Evolutionary conservation across 495 filamentous ascomycete species (phyloP).

Genomic region (Penicillium lividum): DNA sequence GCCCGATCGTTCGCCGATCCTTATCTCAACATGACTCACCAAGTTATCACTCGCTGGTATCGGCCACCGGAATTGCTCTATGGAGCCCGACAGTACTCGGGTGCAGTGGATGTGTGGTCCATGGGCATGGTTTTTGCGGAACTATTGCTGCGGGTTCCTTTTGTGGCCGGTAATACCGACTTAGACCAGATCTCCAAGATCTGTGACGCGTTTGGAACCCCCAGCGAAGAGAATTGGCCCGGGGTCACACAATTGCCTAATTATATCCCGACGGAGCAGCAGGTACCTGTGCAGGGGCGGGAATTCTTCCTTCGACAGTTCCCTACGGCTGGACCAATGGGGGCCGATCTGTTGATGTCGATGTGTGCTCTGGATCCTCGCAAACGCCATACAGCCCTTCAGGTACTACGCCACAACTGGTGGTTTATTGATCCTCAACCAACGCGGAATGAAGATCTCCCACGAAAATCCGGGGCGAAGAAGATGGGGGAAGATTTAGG

Average conservation of each 20-base stretch:
- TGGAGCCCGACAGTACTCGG: conserved; percentile 84
- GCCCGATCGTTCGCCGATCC: conserved; percentile 89
- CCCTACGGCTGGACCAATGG: conserved; percentile 72
- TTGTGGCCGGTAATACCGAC: conserved; percentile 77
- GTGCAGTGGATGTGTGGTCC: conserved; percentile 94
- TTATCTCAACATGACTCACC: conserved; percentile 82
- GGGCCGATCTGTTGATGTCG: conserved; percentile 81
- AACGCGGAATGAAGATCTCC: conserved; percentile 80
- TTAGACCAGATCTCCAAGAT: conserved; percentile 78
- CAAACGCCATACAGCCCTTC: conserved; percentile 71
- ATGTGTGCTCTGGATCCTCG: conserved; percentile 86
- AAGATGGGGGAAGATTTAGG: conserved; percentile 86
- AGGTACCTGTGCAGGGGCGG: conserved; percentile 61
- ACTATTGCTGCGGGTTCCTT: conserved; percentile 77
- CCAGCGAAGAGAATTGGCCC: conserved; percentile 93
- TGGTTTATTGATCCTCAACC: conserved; percentile 83
- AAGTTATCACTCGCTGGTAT: conserved; percentile 98
- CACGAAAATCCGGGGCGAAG: conserved; percentile 63
- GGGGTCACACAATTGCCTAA: conserved; percentile 80
- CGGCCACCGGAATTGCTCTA: conserved; percentile 91
- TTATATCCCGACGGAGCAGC: conserved; percentile 63
- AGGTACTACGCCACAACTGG: conserved; percentile 81
- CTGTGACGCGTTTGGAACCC: conserved; percentile 82
- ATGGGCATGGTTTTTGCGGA: conserved; percentile 92
- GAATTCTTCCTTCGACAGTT: conserved; percentile 73